phyloP scores from a whole-genome alignment of 768 basidiomycete genomes.

The Leucocoprinus birnbaumii region DNA sequence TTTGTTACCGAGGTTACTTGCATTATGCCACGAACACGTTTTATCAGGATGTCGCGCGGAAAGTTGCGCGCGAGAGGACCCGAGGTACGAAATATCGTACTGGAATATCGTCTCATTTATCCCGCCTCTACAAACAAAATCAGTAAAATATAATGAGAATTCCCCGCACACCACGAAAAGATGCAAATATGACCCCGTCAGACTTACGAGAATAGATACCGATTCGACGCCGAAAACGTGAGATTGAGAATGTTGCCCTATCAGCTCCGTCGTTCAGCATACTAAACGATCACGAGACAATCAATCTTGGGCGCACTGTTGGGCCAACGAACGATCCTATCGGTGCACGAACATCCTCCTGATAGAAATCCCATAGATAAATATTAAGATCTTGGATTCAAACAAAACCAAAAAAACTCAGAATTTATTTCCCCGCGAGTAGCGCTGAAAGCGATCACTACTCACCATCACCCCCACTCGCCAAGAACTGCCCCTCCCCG shows the following conservation, averaged over 20 bases:
- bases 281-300: neutral
- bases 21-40: slow-evolving; percentile 18
- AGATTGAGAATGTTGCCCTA: slow-evolving; percentile 73
- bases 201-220: slow-evolving; percentile 63
- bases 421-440: neutral
- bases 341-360: slow-evolving; percentile 47
- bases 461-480: slow-evolving; percentile 70
- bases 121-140: slow-evolving; percentile 42
- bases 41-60: slow-evolving; percentile 14
- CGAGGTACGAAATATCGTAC: slow-evolving; percentile 47
- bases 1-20: slow-evolving; percentile 11
- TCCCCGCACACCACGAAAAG: slow-evolving; percentile 12
- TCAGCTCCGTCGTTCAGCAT: slow-evolving; percentile 1
- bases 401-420: slow-evolving; percentile 4
- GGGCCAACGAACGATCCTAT: slow-evolving; percentile 45
- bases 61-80: slow-evolving; percentile 15
- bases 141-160: slow-evolving; percentile 3
- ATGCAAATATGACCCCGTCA: slow-evolving; percentile 4
- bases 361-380: slow-evolving; percentile 66
- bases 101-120: slow-evolving; percentile 48
- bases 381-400: slow-evolving; percentile 44
- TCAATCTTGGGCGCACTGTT: slow-evolving; percentile 25
- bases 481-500: slow-evolving; percentile 58
- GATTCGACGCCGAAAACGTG: slow-evolving; percentile 66
- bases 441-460: neutral